Evolutionary conservation across 129 eudicot species (phyloP).

Genomic region (Chrysanthemum lavandulifolium): DNA sequence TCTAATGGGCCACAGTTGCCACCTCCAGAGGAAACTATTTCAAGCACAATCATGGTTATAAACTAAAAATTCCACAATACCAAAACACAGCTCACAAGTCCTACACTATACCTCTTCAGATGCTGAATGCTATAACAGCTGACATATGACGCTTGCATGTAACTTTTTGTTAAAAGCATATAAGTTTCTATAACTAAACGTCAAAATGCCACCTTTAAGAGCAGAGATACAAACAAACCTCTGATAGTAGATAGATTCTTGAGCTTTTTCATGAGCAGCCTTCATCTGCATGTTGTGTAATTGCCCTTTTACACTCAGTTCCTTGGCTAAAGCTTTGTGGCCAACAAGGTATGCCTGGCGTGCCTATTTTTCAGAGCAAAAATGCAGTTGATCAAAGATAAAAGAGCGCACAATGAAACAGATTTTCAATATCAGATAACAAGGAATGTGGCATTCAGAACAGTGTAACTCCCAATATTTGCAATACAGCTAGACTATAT

Average conservation of each 20-base stretch:
- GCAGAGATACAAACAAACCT: slow-evolving; percentile 41
- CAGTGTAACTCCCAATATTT: background rate
- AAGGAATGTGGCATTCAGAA: background rate
- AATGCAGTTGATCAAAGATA: background rate
- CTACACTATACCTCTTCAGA: no score
- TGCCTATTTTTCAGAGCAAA: slow-evolving; percentile 44
- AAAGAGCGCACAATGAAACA: background rate
- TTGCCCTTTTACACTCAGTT: slow-evolving; percentile 76
- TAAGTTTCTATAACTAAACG: no score
- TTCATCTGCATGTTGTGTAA: slow-evolving; percentile 85
- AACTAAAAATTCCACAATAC: no score
- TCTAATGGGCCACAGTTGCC: no score
- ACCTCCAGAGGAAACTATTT: no score
- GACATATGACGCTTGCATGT: no score
- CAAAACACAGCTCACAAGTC: no score
- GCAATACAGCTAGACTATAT: slow-evolving; percentile 6
- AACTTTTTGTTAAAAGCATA: no score
- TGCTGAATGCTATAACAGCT: no score
- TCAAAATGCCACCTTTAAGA: background rate
- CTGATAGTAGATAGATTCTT: slow-evolving; percentile 75
- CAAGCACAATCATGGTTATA: no score
- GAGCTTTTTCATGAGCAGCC: slow-evolving; percentile 86
- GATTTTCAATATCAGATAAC: background rate
- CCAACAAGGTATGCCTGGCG: slow-evolving; percentile 77
- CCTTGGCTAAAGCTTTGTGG: slow-evolving; percentile 82